Conservation (phyloP, 345 rosid genomes). For the Aethionema arabicum region DNA sequence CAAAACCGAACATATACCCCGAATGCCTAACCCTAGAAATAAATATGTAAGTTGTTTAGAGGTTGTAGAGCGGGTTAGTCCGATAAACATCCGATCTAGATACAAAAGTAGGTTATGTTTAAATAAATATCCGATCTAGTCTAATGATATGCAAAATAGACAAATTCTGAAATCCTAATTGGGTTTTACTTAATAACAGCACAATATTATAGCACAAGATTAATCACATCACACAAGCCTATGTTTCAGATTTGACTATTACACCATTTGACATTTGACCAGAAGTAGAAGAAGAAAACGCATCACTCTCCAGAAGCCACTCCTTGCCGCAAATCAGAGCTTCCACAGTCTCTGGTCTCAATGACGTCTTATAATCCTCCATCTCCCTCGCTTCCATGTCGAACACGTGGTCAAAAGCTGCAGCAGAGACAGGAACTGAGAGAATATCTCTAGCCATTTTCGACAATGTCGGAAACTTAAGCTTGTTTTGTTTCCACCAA, state of each 20-base stretch:
- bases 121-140: too few species aligned
- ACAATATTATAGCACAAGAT: not conserved
- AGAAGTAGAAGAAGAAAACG: constrained; percentile 16
- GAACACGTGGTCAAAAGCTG: constrained; percentile 53
- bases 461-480: constrained; percentile 78
- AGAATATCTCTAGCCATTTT: constrained; percentile 90
- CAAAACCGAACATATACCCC: too few species aligned
- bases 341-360: constrained; percentile 84
- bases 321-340: constrained; percentile 89
- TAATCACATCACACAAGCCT: constrained; percentile 31
- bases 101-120: too few species aligned
- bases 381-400: constrained; percentile 55
- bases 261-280: constrained; percentile 41
- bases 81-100: too few species aligned
- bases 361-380: constrained; percentile 66
- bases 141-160: too few species aligned
- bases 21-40: too few species aligned
- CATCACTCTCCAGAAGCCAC: constrained; percentile 59
- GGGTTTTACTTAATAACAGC: too few species aligned
- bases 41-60: too few species aligned
- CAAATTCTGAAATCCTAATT: too few species aligned
- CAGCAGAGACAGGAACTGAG: constrained; percentile 59
- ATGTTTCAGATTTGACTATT: constrained; percentile 59
- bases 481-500: constrained; percentile 92
- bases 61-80: too few species aligned